These are phyloP conservation scores for Acanthamoeba quina DNA, from an alignment of 208 protist genomes.

Conservation along the genomic window DNA sequence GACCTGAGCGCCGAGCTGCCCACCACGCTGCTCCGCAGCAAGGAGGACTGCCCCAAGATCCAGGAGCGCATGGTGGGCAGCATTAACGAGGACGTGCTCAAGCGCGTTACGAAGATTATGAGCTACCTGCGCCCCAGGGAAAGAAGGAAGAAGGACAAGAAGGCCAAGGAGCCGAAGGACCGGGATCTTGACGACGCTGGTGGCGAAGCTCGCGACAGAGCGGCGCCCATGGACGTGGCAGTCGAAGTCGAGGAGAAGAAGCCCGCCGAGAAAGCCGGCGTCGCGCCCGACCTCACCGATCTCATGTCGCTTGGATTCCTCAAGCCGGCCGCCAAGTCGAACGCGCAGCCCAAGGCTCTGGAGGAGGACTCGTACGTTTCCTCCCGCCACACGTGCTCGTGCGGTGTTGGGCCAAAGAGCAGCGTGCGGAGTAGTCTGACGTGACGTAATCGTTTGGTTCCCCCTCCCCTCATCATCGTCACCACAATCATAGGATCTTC, in stretches of 20 bases:
- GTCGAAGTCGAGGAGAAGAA: background rate
- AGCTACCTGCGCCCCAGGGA: background rate
- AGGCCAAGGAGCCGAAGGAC: background rate
- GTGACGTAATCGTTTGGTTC: too few species aligned
- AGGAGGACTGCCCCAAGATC: slow-evolving; percentile 48
- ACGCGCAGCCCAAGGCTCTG: background rate
- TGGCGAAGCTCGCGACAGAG: background rate
- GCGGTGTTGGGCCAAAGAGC: background rate
- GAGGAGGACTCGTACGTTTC: slow-evolving; percentile 30
- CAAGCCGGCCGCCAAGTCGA: background rate
- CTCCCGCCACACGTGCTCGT: background rate
- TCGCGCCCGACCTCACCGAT: slow-evolving; percentile 22
- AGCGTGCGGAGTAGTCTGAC: background rate
- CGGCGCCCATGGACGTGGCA: background rate
- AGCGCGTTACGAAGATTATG: slow-evolving; percentile 17
- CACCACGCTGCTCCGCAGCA: slow-evolving; percentile 35
- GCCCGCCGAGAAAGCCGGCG: background rate
- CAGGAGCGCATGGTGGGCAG: slow-evolving; percentile 17
- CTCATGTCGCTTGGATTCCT: slow-evolving; percentile 28
- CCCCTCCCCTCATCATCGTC: background rate
- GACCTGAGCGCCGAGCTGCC: slow-evolving; percentile 10
- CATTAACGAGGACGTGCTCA: slow-evolving; percentile 22
- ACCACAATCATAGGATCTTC: background rate
- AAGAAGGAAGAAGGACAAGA: slow-evolving; percentile 34
- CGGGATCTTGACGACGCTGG: background rate